These are phyloP conservation scores for Salvia splendens DNA, from an alignment of 257 asterid genomes.

Conservation along the genomic window DNA sequence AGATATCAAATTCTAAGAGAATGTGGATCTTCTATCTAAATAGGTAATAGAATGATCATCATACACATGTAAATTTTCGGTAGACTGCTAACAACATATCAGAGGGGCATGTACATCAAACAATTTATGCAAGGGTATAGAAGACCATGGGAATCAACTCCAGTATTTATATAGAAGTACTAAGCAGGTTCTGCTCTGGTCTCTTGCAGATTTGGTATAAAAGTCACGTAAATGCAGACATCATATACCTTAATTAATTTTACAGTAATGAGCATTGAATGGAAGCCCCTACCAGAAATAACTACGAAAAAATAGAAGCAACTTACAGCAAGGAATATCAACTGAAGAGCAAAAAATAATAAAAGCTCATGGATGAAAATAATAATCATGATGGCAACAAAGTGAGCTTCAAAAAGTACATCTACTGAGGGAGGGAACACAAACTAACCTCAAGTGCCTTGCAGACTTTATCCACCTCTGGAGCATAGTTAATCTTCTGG, in stretches of 20 bases:
- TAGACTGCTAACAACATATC: background rate
- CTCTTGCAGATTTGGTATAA: slow-evolving; percentile 5
- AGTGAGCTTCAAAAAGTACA: slow-evolving; percentile 24
- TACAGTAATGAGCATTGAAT: background rate
- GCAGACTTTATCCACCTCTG: slow-evolving; percentile 96
- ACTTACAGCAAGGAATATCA: slow-evolving; percentile 10
- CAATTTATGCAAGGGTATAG: slow-evolving; percentile 3
- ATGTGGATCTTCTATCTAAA: slow-evolving; percentile 16
- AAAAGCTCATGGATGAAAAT: slow-evolving; percentile 4
- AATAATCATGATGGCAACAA: slow-evolving; percentile 11
- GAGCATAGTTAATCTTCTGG: slow-evolving; percentile 85
- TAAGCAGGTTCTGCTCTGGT: background rate
- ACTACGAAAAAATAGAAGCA: background rate
- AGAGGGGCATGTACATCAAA: slow-evolving; percentile 1
- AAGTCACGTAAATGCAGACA: slow-evolving; percentile 20
- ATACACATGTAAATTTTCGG: background rate
- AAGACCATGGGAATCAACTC: slow-evolving; percentile 6
- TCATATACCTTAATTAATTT: background rate
- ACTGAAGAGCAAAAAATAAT: background rate
- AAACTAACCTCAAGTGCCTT: slow-evolving; percentile 92
- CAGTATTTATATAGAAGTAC: slow-evolving; percentile 6
- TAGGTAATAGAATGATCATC: slow-evolving; percentile 15
- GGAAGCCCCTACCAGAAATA: background rate
- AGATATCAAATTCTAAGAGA: slow-evolving; percentile 4
- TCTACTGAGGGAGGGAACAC: slow-evolving; percentile 24